Evolutionary conservation across 2,329 filamentous ascomycete genomes (phyloP).

Genomic region (Trichoderma sp.): DNA sequence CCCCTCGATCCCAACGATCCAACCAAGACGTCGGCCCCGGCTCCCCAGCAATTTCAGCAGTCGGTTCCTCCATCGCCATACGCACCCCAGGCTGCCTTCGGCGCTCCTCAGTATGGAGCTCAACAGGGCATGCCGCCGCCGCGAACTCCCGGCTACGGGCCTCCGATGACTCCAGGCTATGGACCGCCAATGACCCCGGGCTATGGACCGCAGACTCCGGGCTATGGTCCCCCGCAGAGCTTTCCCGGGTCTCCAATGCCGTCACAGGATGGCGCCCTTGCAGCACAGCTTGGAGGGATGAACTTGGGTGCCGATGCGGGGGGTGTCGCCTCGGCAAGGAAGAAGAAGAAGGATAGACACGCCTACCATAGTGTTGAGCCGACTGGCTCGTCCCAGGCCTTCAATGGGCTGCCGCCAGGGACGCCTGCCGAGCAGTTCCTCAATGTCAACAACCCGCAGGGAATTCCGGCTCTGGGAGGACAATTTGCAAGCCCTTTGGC

Average conservation of each 20-base stretch:
- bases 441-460: conserved; percentile 37
- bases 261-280: conserved; percentile 56
- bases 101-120: conserved; percentile 35
- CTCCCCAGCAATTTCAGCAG: conserved; percentile 60
- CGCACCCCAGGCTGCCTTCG: conserved; percentile 49
- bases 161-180: not conserved
- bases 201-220: conserved; percentile 34
- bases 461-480: conserved; percentile 42
- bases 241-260: conserved; percentile 38
- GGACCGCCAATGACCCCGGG: conserved; percentile 28
- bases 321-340: conserved; percentile 55
- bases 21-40: conserved; percentile 54
- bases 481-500: conserved; percentile 52
- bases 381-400: conserved; percentile 67
- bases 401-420: conserved; percentile 68
- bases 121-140: conserved; percentile 40
- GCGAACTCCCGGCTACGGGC: conserved; percentile 26
- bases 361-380: conserved; percentile 87
- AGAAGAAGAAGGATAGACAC: conserved; percentile 93
- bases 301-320: conserved; percentile 55
- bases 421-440: conserved; percentile 52
- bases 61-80: conserved; percentile 59
- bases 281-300: conserved; percentile 79
- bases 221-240: conserved; percentile 38
- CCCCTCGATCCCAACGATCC: conserved; percentile 59